phyloP scores from a whole-genome alignment of 1,284 basidiomycete species.

The Peniophora sp. region DNA sequence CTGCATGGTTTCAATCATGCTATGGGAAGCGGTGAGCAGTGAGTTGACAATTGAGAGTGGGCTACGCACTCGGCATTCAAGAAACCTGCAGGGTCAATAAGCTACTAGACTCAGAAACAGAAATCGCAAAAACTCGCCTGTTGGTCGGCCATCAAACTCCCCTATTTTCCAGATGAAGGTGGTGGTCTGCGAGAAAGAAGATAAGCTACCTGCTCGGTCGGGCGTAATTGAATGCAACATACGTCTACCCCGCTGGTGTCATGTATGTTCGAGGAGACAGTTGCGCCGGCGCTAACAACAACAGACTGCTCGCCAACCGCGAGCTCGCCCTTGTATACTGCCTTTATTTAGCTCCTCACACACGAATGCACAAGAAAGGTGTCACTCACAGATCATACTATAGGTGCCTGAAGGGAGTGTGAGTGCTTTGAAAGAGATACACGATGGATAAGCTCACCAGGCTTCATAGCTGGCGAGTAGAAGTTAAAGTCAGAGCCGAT shows the following conservation, averaged over 20 bases:
- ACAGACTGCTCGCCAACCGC: conserved; percentile 25
- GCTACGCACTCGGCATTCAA: conserved; percentile 28
- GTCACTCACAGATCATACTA: conserved; percentile 22
- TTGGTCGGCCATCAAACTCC: conserved; percentile 31
- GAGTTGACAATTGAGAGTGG: neutral
- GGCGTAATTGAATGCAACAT: neutral
- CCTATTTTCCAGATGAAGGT: conserved; percentile 31
- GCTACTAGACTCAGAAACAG: no score
- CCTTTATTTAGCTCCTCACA: no score
- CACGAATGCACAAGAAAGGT: no score
- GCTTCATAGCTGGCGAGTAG: conserved; percentile 32
- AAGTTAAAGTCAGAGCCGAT: conserved; percentile 22
- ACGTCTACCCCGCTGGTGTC: conserved; percentile 15
- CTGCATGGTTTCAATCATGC: conserved; percentile 31
- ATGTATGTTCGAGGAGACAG: conserved; percentile 23
- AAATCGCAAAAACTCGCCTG: no score
- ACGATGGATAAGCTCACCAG: no score
- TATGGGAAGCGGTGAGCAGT: conserved; percentile 7
- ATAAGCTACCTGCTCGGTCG: conserved; percentile 13
- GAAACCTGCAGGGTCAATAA: no score
- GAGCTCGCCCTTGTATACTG: conserved; percentile 28
- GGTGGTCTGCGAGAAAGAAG: conserved; percentile 5
- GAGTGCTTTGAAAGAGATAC: no score
- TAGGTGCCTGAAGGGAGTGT: no score
- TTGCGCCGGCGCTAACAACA: conserved; percentile 22